Base-by-base conservation (phyloP, 2,329 filamentous ascomycete species). In the Talaromyces sp. region DNA sequence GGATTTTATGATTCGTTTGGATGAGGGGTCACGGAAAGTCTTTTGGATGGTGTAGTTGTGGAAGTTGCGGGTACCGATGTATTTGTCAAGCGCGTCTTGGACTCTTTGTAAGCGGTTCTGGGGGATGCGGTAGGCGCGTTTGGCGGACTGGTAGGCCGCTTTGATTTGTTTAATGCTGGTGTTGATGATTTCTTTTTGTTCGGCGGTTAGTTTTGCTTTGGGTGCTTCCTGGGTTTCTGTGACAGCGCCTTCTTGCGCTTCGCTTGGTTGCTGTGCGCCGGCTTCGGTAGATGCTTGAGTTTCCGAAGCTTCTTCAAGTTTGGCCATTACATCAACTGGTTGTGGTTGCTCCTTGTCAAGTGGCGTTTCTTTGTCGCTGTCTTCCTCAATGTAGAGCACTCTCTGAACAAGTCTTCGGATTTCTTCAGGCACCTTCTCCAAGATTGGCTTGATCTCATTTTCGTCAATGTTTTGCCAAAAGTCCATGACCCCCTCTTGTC, bases 41-140 rank as follows among this genome's bases (percentile, higher is more conserved):
- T 98, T 99, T 71, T 95, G 90, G 65, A 99, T 88, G 1, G 95
- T 99, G 83, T 96, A 99, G 84, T 99, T 99, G 85, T 97, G 93
- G 83, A 90, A 99, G 81, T 96, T 97, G 72, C 85, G 86, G 3
- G 93, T 97, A 68, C 95, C 95, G 10, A 90, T 79, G 78, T 95
- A 99, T 69, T 85, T 83, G 72, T 87, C 79, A 10, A 99, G 85
- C 0, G 89, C 88, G 38, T 87, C 84, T 76, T 96, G 92, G 1
- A 99, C 86, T 67, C 90, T 88, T 31, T 86, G 80, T 58, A 95
- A 83, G 8, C 95, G 92, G 22, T 82, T 80, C 0, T 86, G 80
- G 0, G 90, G 89, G 64, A 96, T 89, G 59, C 94, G 91, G 76
- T 97, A 98, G 1, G 88, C 85, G 54, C 91, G 89, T 80, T 96